These are phyloP conservation scores for Annulohypoxylon moriforme DNA, from an alignment of 495 filamentous ascomycete genomes.

Conservation along the genomic window DNA sequence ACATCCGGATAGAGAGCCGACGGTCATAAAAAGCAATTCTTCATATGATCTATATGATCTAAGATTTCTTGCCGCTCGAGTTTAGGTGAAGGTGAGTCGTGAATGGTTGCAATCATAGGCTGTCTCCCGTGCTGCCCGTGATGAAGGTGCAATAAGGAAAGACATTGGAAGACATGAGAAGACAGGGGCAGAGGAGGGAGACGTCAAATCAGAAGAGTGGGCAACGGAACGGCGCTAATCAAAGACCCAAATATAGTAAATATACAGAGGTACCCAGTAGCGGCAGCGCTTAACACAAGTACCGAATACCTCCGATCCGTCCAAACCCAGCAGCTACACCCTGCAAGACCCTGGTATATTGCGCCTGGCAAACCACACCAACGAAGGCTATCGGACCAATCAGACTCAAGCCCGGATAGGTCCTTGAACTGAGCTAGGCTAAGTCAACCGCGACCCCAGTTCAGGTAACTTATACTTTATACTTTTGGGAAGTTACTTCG, in stretches of 20 bases:
- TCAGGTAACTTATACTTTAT: slow-evolving; percentile 33
- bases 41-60: slow-evolving; percentile 3
- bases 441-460: slow-evolving; percentile 34
- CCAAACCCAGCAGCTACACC: slow-evolving; percentile 29
- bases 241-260: slow-evolving; percentile 44
- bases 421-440: slow-evolving; percentile 32
- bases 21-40: slow-evolving; percentile 20
- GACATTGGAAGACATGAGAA: background rate
- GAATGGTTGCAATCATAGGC: slow-evolving; percentile 23
- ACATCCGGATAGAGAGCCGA: slow-evolving; percentile 8
- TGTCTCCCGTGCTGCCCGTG: slow-evolving; percentile 32
- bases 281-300: slow-evolving; percentile 46
- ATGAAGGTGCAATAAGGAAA: slow-evolving; percentile 25
- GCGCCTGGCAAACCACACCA: slow-evolving; percentile 42
- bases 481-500: background rate
- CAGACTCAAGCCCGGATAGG: slow-evolving; percentile 15
- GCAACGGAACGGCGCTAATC: slow-evolving; percentile 45
- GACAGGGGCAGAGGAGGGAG: slow-evolving; percentile 11
- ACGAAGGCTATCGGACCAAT: slow-evolving; percentile 31
- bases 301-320: slow-evolving; percentile 42
- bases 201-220: slow-evolving; percentile 40
- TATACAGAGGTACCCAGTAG: slow-evolving; percentile 35
- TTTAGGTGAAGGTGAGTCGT: slow-evolving; percentile 32
- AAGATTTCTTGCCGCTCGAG: slow-evolving; percentile 14
- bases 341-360: slow-evolving; percentile 37